A percentile compares a stretch with the other conserved stretches of the same genome.
Conservation (phyloP, 2,329 filamentous ascomycete genomes). For the Diplocarpon mali region DNA sequence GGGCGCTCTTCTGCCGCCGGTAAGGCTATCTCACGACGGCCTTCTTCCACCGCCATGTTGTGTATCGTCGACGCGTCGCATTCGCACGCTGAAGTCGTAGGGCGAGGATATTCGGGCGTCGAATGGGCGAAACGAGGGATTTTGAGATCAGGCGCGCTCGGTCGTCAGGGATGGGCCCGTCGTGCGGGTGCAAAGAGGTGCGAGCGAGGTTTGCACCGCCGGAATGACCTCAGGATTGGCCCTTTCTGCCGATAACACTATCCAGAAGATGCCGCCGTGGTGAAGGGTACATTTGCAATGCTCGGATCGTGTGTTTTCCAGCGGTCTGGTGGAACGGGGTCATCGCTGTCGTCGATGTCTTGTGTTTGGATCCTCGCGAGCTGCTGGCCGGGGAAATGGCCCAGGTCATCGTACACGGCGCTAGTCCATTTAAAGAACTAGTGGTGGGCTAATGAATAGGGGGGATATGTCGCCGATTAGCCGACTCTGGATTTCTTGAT, state of each 20-base stretch:
- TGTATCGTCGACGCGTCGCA: slow-evolving; percentile 19
- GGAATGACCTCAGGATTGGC: slow-evolving; percentile 1
- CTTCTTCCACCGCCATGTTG: slow-evolving; percentile 25
- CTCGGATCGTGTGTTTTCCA: not conserved
- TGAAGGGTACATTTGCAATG: not conserved
- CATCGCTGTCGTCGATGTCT: slow-evolving; percentile 1
- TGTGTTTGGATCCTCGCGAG: slow-evolving; percentile 5
- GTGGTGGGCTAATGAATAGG: too few species aligned
- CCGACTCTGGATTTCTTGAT: too few species aligned
- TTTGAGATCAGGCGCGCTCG: slow-evolving; percentile 13
- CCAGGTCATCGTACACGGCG: not conserved
- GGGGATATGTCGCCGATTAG: too few species aligned
- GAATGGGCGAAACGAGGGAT: not conserved
- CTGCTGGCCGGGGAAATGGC: not conserved
- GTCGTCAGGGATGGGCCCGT: slow-evolving; percentile 6
- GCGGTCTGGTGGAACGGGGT: not conserved
- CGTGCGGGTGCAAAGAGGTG: not conserved
- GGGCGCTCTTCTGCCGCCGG: slow-evolving; percentile 16
- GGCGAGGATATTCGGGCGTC: not conserved
- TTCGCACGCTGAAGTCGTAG: slow-evolving; percentile 12
- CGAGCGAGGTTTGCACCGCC: slow-evolving; percentile 2
- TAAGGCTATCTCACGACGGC: slow-evolving; percentile 11
- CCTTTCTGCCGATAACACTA: not conserved
- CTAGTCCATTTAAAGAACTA: too few species aligned
- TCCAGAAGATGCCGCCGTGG: not conserved